Conservation (phyloP, 2,329 filamentous ascomycete species). For the Penicillium crustosum region DNA sequence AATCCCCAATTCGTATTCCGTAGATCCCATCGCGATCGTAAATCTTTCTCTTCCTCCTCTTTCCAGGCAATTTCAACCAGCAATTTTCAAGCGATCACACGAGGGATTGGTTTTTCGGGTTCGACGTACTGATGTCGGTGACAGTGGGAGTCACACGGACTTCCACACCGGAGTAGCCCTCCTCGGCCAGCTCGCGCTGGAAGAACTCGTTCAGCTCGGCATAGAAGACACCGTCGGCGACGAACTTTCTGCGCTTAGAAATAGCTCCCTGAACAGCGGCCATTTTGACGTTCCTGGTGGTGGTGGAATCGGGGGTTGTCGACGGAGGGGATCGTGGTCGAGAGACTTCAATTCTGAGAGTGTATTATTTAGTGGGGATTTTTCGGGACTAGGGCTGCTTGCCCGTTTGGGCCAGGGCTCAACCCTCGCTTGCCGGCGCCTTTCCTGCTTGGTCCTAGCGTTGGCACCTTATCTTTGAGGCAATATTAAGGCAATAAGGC, state of each 20-base stretch:
- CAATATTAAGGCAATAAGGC: constrained; percentile 13
- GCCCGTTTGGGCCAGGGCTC: constrained; percentile 42
- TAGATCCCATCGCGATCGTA: constrained; percentile 3
- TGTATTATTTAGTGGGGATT: constrained; percentile 43
- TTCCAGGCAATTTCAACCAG: constrained; percentile 15
- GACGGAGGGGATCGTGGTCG: constrained; percentile 37
- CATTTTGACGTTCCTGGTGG: constrained; percentile 46
- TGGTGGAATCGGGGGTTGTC: constrained; percentile 34
- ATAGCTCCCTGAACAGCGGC: constrained; percentile 53
- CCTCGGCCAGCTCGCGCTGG: constrained; percentile 99
- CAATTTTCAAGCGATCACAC: constrained; percentile 16
- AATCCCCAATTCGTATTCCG: constrained; percentile 10
- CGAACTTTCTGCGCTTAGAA: constrained; percentile 67
- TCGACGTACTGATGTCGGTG: constrained; percentile 83
- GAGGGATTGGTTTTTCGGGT: constrained; percentile 19
- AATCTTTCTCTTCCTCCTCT: constrained; percentile 2
- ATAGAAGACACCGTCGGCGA: constrained; percentile 99
- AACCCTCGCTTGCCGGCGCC: constrained; percentile 39
- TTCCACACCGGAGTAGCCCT: constrained; percentile 99
- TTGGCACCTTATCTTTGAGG: constrained; percentile 6
- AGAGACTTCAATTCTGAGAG: constrained; percentile 36
- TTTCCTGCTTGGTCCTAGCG: constrained; percentile 22
- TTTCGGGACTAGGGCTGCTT: constrained; percentile 35
- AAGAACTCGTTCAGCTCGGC: constrained; percentile 99
- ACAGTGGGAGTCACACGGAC: constrained; percentile 99